These are phyloP conservation scores for Rhizophora mangle DNA, from an alignment of 345 rosid genomes.

Conservation along the genomic window DNA sequence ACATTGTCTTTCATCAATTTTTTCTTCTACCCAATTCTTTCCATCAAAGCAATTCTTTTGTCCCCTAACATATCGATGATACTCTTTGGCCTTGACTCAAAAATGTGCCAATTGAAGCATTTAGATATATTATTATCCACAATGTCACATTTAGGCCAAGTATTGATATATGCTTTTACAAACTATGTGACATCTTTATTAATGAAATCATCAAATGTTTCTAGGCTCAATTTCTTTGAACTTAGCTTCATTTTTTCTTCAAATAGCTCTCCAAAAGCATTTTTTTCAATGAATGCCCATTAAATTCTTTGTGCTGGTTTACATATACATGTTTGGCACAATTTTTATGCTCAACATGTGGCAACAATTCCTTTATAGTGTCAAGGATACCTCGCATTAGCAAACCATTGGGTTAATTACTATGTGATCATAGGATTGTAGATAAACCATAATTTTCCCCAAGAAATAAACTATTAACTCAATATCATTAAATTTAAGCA, in stretches of 20 bases:
- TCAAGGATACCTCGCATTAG: too few species aligned
- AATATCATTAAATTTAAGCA: too few species aligned
- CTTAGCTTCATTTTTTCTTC: background rate
- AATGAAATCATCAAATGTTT: background rate
- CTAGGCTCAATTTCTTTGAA: background rate
- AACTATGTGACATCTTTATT: background rate
- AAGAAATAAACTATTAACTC: too few species aligned
- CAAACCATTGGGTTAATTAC: too few species aligned
- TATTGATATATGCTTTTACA: background rate
- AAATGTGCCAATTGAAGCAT: background rate
- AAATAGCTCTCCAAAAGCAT: background rate
- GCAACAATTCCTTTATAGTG: too few species aligned
- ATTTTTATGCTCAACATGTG: too few species aligned
- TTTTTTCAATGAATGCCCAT: too few species aligned
- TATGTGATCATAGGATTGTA: too few species aligned
- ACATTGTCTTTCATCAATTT: background rate
- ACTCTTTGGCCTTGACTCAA: background rate
- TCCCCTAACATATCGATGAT: background rate
- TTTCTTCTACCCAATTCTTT: background rate
- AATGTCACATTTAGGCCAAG: background rate
- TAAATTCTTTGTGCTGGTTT: background rate
- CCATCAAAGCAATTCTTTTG: background rate
- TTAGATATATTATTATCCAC: background rate
- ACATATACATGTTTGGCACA: background rate
- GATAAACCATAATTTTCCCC: too few species aligned